Evolutionary conservation across 805 yeast species (phyloP), one percentile per base, ranked within the genome.

Genomic region (Candida takata): DNA sequence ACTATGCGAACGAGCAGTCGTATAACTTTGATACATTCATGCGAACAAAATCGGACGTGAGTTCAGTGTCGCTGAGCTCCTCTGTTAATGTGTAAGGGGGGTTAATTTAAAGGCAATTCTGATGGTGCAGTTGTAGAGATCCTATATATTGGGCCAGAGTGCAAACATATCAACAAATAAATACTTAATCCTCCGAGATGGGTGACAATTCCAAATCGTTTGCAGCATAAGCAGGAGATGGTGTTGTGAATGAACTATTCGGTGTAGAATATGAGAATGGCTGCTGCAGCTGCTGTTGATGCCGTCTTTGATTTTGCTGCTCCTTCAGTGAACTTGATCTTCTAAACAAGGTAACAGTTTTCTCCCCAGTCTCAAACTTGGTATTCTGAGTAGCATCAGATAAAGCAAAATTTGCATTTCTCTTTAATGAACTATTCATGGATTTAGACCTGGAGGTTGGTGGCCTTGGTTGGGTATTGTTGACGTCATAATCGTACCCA

Each of bases 261-360:
- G 55, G 51, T 1, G 57, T 51, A 10, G 34, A 23, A 27, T 48
- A 49, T 6, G 34, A 20, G 28, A 40, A 41, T 8, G 24, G 21
- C 6, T 25, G 20, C 12, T 16, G 36, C 7, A 13, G 16, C 18
- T n/a, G 18, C 18, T 27, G 18, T 7, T 27, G 18, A 12, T 27
- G 18, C 6, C 8, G n/a, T 31, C 13, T 19, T 11, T n/a, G n/a
- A n/a, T n/a, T n/a, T n/a, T n/a, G n/a, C 23, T 4, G 7, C 16
- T 11, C 24, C 14, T 20, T 29, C 29, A 4, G 12, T 10, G 23
- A 20, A 7, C 10, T 30, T 14, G 50, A 30, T 16, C 43, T 42
- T 27, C 57, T 48, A 42, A 64, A 64, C 23, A 64, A 49, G 0
- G 70, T 65, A 0, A 64, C 67, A 0, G 67, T 64, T 40, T 60